Percentiles rank a stretch among this genome's conserved stretches.
Evolutionary conservation across 2,329 filamentous ascomycete species (phyloP).

Genomic region (Fusarium xyrophilum): DNA sequence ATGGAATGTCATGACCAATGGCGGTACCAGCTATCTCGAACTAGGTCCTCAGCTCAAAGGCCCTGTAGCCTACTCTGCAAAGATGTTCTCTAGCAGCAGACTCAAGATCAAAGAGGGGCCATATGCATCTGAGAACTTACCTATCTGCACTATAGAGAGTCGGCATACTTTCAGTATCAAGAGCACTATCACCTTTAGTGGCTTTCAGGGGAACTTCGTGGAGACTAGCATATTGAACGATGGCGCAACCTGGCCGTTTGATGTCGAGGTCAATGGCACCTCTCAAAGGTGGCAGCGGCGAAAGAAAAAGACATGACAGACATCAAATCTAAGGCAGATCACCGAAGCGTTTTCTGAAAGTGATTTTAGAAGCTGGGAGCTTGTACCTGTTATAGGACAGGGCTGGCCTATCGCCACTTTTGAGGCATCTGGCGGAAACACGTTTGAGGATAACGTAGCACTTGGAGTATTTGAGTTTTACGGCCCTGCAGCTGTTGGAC

Average conservation of each 20-base stretch:
- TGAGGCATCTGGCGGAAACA: neutral
- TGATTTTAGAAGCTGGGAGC: neutral
- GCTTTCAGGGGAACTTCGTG: neutral
- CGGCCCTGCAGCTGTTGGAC: neutral
- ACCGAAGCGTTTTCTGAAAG: neutral
- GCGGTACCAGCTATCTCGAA: neutral
- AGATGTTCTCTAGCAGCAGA: constrained; percentile 5
- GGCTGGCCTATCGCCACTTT: neutral
- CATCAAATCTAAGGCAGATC: neutral
- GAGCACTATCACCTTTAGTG: neutral
- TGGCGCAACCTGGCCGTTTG: neutral
- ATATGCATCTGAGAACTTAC: neutral
- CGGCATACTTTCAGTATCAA: neutral
- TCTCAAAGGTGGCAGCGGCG: constrained; percentile 4
- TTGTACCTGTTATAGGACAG: neutral
- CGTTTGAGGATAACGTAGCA: neutral
- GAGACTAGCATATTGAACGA: constrained; percentile 2
- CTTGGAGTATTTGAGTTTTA: neutral
- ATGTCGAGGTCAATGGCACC: neutral
- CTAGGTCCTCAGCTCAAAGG: neutral
- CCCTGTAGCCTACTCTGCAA: neutral
- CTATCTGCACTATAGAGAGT: neutral
- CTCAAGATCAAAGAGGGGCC: constrained; percentile 1
- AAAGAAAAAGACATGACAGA: neutral
- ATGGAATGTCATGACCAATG: neutral